Percentiles rank a stretch among this genome's conserved stretches.
Conservation (phyloP, 176 grass and related monocot species). For the Oryza glumipatula region DNA sequence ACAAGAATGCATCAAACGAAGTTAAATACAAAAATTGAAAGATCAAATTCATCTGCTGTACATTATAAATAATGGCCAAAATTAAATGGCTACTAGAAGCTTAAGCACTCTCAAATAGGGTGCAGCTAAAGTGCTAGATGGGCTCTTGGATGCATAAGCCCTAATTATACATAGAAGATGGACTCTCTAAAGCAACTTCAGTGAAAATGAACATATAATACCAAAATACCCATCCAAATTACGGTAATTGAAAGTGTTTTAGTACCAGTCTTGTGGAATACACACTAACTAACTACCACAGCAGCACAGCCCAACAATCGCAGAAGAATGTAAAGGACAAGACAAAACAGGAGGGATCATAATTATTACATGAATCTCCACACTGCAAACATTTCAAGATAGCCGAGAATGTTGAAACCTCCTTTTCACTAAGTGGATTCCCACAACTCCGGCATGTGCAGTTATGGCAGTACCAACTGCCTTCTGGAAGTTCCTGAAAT, state of each 20-base stretch:
- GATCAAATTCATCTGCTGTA: conserved; percentile 16
- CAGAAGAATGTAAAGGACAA: not conserved
- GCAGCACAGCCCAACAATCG: not conserved
- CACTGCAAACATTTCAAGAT: conserved; percentile 73
- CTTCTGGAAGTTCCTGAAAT: conserved; percentile 77
- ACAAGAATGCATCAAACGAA: conserved; percentile 37
- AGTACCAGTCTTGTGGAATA: not conserved
- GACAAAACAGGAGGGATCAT: conserved; percentile 16
- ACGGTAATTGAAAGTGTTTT: not conserved
- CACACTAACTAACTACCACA: not conserved
- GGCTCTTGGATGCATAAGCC: conserved; percentile 18
- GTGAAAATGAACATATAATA: conserved; percentile 6
- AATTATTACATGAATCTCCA: conserved; percentile 65
- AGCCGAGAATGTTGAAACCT: conserved; percentile 43
- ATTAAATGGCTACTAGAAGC: conserved; percentile 10
- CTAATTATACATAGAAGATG: not conserved
- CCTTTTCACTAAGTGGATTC: conserved; percentile 55
- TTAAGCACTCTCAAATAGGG: conserved; percentile 23
- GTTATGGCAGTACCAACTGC: conserved; percentile 85
- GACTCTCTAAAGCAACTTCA: conserved; percentile 1
- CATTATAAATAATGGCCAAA: conserved; percentile 16
- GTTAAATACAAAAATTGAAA: conserved; percentile 14
- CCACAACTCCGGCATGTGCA: conserved; percentile 73
- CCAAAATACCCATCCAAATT: not conserved
- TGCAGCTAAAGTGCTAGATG: not conserved